phyloP scores from a whole-genome alignment of 768 basidiomycete genomes.

The Termitomyces sp. region DNA sequence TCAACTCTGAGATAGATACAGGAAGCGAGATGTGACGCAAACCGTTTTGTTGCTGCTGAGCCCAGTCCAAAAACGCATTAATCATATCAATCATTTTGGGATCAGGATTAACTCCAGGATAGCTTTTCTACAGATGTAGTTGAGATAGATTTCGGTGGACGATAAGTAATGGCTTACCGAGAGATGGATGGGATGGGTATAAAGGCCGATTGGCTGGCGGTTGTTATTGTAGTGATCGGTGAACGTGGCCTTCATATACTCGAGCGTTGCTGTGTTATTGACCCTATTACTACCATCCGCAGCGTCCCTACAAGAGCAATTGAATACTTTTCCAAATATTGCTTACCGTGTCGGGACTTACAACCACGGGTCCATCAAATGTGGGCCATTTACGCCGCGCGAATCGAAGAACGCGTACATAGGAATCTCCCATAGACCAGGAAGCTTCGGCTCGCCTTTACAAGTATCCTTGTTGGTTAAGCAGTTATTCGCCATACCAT shows the following conservation, averaged over 20 bases:
- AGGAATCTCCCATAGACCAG: conserved; percentile 81
- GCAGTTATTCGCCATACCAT: conserved; percentile 78
- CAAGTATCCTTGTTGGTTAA: conserved; percentile 48
- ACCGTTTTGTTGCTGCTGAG: conserved; percentile 64
- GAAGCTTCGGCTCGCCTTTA: conserved; percentile 63
- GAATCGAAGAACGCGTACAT: conserved; percentile 77
- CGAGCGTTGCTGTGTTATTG: conserved; percentile 59
- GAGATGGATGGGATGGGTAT: conserved; percentile 77
- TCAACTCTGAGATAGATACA: not conserved
- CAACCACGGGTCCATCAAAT: conserved; percentile 86
- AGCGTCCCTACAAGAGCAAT: conserved; percentile 31
- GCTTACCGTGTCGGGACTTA: conserved; percentile 24
- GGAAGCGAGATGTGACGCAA: conserved; percentile 10
- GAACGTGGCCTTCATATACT: conserved; percentile 72
- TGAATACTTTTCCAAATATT: not conserved
- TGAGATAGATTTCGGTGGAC: not conserved
- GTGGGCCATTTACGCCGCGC: conserved; percentile 45
- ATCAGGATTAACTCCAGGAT: conserved; percentile 48
- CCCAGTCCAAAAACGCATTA: conserved; percentile 79
- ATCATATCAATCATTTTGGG: conserved; percentile 63
- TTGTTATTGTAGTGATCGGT: conserved; percentile 68
- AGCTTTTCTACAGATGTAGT: conserved; percentile 32
- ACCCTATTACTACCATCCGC: conserved; percentile 44
- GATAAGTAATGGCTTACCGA: conserved; percentile 32
- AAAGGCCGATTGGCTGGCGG: conserved; percentile 75